Percentiles rank a stretch among this genome's conserved stretches.
Evolutionary conservation across 345 rosid species (phyloP).

Genomic region (Excoecaria cochinchinensis): DNA sequence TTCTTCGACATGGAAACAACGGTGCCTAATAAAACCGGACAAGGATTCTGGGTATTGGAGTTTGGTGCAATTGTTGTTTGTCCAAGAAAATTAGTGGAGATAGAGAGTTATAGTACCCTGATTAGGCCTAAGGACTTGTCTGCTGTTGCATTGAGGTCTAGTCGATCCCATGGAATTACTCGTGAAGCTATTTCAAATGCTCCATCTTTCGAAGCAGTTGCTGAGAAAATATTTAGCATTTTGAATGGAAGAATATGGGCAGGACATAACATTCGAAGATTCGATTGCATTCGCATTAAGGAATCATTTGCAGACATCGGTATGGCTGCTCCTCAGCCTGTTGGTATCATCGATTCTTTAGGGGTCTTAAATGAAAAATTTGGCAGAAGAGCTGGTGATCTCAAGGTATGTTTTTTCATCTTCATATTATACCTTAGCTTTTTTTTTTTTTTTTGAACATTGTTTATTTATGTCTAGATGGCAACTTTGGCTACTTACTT

Average conservation of each 20-base stretch:
- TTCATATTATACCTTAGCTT: neutral
- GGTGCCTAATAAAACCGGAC: constrained; percentile 60
- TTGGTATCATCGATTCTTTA: constrained; percentile 77
- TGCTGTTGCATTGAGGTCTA: constrained; percentile 49
- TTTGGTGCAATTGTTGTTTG: constrained; percentile 87
- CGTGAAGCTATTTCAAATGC: constrained; percentile 59
- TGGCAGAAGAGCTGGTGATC: constrained; percentile 87
- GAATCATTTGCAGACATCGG: constrained; percentile 76
- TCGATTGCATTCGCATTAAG: constrained; percentile 73
- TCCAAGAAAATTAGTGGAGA: constrained; percentile 60
- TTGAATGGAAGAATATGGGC: constrained; percentile 89
- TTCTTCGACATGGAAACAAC: constrained; percentile 89
- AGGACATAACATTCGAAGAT: constrained; percentile 85
- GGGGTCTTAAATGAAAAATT: constrained; percentile 64
- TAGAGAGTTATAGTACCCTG: constrained; percentile 66
- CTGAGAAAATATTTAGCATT: constrained; percentile 56
- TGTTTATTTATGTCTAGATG: constrained; percentile 46
- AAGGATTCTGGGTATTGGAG: constrained; percentile 66
- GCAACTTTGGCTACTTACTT: constrained; percentile 86
- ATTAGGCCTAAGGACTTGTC: constrained; percentile 66
- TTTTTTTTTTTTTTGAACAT: neutral
- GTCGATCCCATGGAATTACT: constrained; percentile 70
- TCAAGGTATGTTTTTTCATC: constrained; percentile 56
- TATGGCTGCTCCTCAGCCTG: constrained; percentile 57
- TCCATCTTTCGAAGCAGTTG: constrained; percentile 63